phyloP scores from a whole-genome alignment of 352 stramenopile species.

The Phytophthora pseudosyringae region DNA sequence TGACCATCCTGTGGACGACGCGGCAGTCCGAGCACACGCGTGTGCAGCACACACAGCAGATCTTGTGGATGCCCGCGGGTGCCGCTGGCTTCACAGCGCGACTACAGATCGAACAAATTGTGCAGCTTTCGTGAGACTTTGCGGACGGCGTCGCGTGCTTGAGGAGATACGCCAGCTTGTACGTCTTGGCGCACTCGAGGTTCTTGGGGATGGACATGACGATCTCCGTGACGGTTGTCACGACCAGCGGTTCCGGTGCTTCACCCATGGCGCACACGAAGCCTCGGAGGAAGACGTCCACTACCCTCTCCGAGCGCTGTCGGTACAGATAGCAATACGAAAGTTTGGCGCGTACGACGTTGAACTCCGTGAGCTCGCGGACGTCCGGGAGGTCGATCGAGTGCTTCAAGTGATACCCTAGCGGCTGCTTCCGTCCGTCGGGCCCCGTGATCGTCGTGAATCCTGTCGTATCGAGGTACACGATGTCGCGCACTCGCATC shows the following conservation, averaged over 20 bases:
- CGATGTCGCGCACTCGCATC: conserved; percentile 59
- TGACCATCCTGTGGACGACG: conserved; percentile 26
- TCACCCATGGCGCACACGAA: conserved; percentile 55
- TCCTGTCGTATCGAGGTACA: conserved; percentile 63
- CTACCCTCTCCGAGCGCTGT: conserved; percentile 45
- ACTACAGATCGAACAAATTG: conserved; percentile 16
- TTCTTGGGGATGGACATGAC: conserved; percentile 63
- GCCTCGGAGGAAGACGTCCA: conserved; percentile 54
- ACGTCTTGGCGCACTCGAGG: conserved; percentile 52
- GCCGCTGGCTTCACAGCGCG: conserved; percentile 20
- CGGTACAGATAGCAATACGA: conserved; percentile 63
- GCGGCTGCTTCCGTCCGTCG: conserved; percentile 37
- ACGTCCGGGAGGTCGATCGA: conserved; percentile 56
- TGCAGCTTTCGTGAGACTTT: conserved; percentile 2
- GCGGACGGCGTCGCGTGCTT: conserved; percentile 19
- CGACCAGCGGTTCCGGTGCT: conserved; percentile 52
- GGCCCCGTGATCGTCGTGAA: conserved; percentile 37
- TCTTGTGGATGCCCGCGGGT: conserved; percentile 23
- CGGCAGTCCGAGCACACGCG: conserved; percentile 32
- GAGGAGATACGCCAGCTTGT: conserved; percentile 45
- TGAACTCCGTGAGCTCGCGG: conserved; percentile 33
- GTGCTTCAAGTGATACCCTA: conserved; percentile 70
- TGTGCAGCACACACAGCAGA: conserved; percentile 36
- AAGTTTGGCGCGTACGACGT: conserved; percentile 54
- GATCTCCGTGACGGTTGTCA: conserved; percentile 56